These are phyloP conservation scores for Oenanthe sinensis DNA, from an alignment of 129 eudicot genomes.

Conservation along the genomic window DNA sequence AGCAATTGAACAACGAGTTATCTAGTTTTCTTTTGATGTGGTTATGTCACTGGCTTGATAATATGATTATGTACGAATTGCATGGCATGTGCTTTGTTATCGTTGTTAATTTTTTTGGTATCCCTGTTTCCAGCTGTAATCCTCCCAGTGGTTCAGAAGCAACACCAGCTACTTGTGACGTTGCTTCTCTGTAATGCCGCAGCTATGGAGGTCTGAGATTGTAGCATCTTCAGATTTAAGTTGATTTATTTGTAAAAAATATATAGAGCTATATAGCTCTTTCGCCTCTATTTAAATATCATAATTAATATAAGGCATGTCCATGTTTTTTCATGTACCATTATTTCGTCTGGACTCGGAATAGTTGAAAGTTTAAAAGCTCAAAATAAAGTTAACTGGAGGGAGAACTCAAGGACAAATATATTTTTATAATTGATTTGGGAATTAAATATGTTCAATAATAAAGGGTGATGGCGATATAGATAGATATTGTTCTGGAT, in stretches of 20 bases:
- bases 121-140: conserved; percentile 56
- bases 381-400: neutral
- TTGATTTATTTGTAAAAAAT: neutral
- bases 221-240: conserved; percentile 1
- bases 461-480: too few species aligned
- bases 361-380: neutral
- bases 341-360: neutral
- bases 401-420: too few species aligned
- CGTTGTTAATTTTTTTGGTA: neutral
- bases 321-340: too few species aligned
- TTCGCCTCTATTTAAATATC: neutral
- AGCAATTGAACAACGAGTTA: too few species aligned
- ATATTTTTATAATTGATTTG: too few species aligned
- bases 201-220: conserved; percentile 78
- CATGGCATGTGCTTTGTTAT: neutral
- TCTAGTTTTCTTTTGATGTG: too few species aligned
- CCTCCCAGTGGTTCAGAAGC: conserved; percentile 95
- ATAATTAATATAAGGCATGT: neutral
- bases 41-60: neutral
- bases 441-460: neutral
- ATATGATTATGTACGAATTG: neutral
- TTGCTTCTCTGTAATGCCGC: conserved; percentile 97
- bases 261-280: neutral
- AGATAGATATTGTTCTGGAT: neutral
- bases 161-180: conserved; percentile 95